These are phyloP conservation scores for Gossypium mustelinum DNA, from an alignment of 345 rosid genomes.

Conservation along the genomic window DNA sequence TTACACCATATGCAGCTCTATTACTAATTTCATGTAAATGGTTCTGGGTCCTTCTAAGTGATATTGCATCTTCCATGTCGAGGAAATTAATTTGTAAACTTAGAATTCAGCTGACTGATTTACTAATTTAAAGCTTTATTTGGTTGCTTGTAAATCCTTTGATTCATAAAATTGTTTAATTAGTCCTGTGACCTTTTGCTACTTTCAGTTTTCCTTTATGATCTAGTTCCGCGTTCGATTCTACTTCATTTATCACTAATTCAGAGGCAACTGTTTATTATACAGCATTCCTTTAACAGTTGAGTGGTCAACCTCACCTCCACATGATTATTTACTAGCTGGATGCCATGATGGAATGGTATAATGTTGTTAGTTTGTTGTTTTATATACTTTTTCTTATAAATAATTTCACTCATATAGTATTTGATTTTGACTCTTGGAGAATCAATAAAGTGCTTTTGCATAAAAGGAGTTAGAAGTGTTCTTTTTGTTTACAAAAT, in stretches of 20 bases:
- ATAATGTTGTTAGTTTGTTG: conserved; percentile 12
- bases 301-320: conserved; percentile 72
- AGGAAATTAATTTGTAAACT: not conserved
- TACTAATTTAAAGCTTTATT: not conserved
- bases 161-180: not conserved
- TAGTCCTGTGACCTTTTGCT: not conserved
- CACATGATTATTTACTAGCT: conserved; percentile 72
- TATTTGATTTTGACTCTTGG: not conserved
- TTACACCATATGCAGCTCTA: not conserved
- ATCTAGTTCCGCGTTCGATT: not conserved
- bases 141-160: not conserved
- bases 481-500: not conserved
- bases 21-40: not conserved
- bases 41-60: not conserved
- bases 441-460: not conserved
- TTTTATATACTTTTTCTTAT: not conserved
- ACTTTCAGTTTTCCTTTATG: not conserved
- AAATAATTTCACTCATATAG: conserved; percentile 2
- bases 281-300: conserved; percentile 79
- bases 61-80: not conserved
- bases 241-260: conserved; percentile 25
- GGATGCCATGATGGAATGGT: conserved; percentile 98
- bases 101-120: not conserved
- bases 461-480: not conserved
- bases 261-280: conserved; percentile 11